Conservation (phyloP, 169 alveolate species). For the Babesia bovis region DNA sequence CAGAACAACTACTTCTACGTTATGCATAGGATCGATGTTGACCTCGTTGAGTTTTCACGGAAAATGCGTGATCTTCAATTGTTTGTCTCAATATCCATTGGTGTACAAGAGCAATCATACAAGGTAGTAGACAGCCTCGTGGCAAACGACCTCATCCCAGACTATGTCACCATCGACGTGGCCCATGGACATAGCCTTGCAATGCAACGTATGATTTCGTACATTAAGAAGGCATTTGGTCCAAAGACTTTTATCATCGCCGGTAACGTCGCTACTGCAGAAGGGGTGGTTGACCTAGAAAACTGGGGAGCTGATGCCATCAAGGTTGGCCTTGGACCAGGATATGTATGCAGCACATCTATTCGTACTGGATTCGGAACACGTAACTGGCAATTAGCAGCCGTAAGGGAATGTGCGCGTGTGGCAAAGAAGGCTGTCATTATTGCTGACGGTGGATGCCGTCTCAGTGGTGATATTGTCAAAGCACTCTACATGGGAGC, state of each 20-base stretch:
- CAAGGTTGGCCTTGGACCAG: slow-evolving; percentile 94
- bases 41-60: slow-evolving; percentile 40
- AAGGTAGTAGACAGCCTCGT: slow-evolving; percentile 43
- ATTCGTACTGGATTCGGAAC: slow-evolving; percentile 84
- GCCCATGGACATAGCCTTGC: slow-evolving; percentile 55
- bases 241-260: slow-evolving; percentile 79
- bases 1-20: slow-evolving; percentile 50
- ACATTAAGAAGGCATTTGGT: slow-evolving; percentile 31
- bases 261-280: slow-evolving; percentile 92
- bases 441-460: slow-evolving; percentile 94
- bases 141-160: slow-evolving; percentile 40
- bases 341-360: slow-evolving; percentile 93
- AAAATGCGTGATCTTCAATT: slow-evolving; percentile 39
- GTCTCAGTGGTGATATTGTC: slow-evolving; percentile 89
- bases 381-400: slow-evolving; percentile 89
- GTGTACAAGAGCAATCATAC: slow-evolving; percentile 35
- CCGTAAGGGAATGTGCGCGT: slow-evolving; percentile 84
- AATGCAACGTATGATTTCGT: slow-evolving; percentile 32
- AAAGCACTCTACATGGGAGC: slow-evolving; percentile 91
- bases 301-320: slow-evolving; percentile 88
- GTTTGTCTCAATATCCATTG: slow-evolving; percentile 55
- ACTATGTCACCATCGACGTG: slow-evolving; percentile 55
- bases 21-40: slow-evolving; percentile 60
- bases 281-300: slow-evolving; percentile 83
- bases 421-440: slow-evolving; percentile 73